A percentile compares a stretch with the other conserved stretches of the same genome.
Evolutionary conservation across 2,329 filamentous ascomycete species (phyloP).

Genomic region (Madurella fahalii): DNA sequence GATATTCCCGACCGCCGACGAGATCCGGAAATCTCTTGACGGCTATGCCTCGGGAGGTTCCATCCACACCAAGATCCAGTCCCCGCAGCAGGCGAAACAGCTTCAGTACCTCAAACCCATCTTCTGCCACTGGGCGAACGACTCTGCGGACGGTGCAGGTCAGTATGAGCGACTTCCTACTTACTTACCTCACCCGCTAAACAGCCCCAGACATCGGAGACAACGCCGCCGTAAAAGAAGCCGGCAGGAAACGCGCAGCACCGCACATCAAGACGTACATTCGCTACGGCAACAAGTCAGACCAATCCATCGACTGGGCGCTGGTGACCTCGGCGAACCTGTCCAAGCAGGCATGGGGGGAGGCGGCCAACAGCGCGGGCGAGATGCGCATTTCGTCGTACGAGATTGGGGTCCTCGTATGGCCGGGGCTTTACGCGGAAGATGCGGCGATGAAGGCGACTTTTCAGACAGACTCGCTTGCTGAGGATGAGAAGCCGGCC

Average conservation of each 20-base stretch:
- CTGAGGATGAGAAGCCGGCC: constrained; percentile 32
- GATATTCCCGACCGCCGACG: constrained; percentile 75
- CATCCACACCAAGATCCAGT: constrained; percentile 77
- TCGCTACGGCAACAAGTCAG: constrained; percentile 49
- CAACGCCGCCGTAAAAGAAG: constrained; percentile 36
- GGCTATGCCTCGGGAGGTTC: constrained; percentile 74
- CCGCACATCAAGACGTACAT: constrained; percentile 91
- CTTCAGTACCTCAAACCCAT: constrained; percentile 66
- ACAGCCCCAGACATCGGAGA: constrained; percentile 28
- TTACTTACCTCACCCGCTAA: not conserved
- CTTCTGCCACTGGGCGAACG: constrained; percentile 72
- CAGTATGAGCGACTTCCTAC: constrained; percentile 6
- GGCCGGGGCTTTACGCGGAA: constrained; percentile 59
- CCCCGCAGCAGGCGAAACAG: constrained; percentile 66
- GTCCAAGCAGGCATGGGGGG: constrained; percentile 86
- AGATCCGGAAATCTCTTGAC: constrained; percentile 71
- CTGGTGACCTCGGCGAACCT: constrained; percentile 87
- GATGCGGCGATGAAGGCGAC: constrained; percentile 61
- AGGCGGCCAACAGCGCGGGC: constrained; percentile 48
- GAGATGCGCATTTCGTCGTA: constrained; percentile 73
- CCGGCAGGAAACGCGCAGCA: constrained; percentile 64
- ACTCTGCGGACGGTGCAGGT: constrained; percentile 39
- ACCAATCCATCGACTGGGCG: constrained; percentile 67
- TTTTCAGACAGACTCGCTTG: constrained; percentile 54
- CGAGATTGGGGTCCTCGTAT: constrained; percentile 79